These are phyloP conservation scores for Candida incommunis DNA, from an alignment of 805 yeast species.

Conservation along the genomic window DNA sequence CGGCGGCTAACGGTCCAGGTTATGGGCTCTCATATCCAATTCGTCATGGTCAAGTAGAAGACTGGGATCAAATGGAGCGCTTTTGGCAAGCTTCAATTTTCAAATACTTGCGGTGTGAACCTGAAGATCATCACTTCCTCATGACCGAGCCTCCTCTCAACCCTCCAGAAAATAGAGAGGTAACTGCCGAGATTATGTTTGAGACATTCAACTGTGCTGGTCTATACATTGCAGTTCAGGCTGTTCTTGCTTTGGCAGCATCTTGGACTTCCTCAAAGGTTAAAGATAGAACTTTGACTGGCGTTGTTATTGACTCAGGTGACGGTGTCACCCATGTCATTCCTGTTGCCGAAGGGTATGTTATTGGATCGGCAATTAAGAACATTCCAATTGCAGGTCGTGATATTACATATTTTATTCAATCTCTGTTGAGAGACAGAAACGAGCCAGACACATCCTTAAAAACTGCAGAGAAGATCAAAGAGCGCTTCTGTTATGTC, in stretches of 20 bases:
- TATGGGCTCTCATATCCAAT: conserved; percentile 86
- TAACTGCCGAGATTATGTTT: conserved; percentile 97
- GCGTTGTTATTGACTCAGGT: conserved; percentile 97
- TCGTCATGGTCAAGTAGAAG: conserved; percentile 94
- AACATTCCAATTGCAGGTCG: conserved; percentile 98
- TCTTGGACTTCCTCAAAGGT: conserved; percentile 98
- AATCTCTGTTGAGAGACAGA: conserved; percentile 85
- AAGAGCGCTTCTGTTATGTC: conserved; percentile 93
- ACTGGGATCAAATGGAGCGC: conserved; percentile 99
- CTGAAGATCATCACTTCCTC: conserved; percentile 93
- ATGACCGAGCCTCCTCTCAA: conserved; percentile 96
- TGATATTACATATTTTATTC: conserved; percentile 90
- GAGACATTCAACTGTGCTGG: conserved; percentile 99
- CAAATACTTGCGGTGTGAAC: conserved; percentile 93
- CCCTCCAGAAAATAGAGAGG: conserved; percentile 99
- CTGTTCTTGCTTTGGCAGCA: conserved; percentile 95
- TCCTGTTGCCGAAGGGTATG: conserved; percentile 99
- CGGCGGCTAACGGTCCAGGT: conserved; percentile 81
- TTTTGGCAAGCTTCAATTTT: conserved; percentile 97
- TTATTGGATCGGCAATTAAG: conserved; percentile 92
- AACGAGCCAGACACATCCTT: conserved; percentile 90
- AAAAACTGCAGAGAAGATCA: conserved; percentile 92
- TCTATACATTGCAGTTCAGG: conserved; percentile 95
- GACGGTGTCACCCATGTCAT: conserved; percentile 99
- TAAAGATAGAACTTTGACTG: conserved; percentile 87